Conservation (phyloP, 148 eudicot genomes). For the Rhododendron mucronatum region DNA sequence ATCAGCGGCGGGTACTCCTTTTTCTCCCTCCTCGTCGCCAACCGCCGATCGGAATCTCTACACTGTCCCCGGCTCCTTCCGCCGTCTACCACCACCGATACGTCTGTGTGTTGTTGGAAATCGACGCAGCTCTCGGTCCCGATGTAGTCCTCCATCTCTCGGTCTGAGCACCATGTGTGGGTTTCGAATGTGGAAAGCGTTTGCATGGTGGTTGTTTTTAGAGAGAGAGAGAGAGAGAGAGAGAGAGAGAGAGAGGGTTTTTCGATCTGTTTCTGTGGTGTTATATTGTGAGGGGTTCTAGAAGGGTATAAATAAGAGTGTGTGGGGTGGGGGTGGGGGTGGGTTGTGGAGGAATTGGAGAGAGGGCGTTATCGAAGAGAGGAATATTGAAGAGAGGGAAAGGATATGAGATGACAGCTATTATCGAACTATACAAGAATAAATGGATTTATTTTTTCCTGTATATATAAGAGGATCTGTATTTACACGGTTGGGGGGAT, state of each 20-base stretch:
- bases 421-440: constrained; percentile 7
- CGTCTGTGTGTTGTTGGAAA: not conserved
- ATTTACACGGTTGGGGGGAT: not conserved
- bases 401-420: constrained; percentile 24
- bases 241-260: not conserved
- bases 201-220: not conserved
- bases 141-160: constrained; percentile 18
- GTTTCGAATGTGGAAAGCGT: not conserved
- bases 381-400: constrained; percentile 22
- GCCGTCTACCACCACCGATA: too few species aligned
- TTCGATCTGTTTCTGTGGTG: not conserved
- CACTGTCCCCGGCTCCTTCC: not conserved
- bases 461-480: not conserved
- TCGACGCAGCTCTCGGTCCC: constrained; percentile 34
- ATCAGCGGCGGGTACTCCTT: constrained; percentile 31
- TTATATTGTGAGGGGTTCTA: not conserved
- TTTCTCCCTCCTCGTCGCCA: not conserved
- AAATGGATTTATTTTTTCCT: not conserved
- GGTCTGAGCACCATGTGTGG: not conserved
- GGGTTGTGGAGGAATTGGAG: not conserved
- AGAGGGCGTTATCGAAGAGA: constrained; percentile 14
- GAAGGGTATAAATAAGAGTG: constrained; percentile 10
- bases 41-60: not conserved
- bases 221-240: not conserved
- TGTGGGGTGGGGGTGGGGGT: too few species aligned